Conservation (phyloP, 495 filamentous ascomycete species). For the Barbatosphaeria neglecta region DNA sequence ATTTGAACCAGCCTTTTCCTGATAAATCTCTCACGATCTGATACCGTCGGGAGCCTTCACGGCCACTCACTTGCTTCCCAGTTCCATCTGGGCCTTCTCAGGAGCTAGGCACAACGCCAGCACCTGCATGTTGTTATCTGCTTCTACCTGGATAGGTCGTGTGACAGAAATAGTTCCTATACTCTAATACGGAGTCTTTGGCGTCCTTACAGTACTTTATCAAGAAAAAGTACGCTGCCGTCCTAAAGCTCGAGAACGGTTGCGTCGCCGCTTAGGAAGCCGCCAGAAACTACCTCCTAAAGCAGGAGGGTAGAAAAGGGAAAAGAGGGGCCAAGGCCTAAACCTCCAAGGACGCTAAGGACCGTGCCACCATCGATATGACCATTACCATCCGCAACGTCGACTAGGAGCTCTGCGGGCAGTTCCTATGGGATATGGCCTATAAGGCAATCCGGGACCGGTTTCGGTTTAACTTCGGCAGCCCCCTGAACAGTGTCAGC, state of each 20-base stretch:
- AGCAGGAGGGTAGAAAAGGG: no score
- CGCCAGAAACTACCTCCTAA: conserved; percentile 1
- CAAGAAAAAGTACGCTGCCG: conserved; percentile 4
- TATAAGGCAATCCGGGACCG: conserved; percentile 10
- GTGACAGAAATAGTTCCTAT: conserved; percentile 1
- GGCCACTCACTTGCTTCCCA: no score
- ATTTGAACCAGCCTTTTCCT: no score
- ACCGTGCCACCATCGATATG: conserved; percentile 7
- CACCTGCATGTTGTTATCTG: no score
- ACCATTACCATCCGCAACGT: conserved; percentile 9
- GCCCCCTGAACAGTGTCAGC: background rate
- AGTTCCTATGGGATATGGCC: conserved; percentile 10
- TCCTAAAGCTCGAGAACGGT: conserved; percentile 3
- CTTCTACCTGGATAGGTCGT: background rate
- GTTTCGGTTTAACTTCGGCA: conserved; percentile 8
- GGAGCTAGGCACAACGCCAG: no score
- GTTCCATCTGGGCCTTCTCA: no score
- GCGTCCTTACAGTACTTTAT: conserved; percentile 5
- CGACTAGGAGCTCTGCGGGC: conserved; percentile 7
- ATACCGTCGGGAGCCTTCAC: no score
- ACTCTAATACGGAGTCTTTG: conserved; percentile 6
- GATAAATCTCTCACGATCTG: no score
- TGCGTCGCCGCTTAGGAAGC: conserved; percentile 1
- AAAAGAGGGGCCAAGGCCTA: no score
- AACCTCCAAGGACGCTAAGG: conserved; percentile 1